Evolutionary conservation across 2,329 filamentous ascomycete genomes (phyloP).

Genomic region (Venturia carpophila): DNA sequence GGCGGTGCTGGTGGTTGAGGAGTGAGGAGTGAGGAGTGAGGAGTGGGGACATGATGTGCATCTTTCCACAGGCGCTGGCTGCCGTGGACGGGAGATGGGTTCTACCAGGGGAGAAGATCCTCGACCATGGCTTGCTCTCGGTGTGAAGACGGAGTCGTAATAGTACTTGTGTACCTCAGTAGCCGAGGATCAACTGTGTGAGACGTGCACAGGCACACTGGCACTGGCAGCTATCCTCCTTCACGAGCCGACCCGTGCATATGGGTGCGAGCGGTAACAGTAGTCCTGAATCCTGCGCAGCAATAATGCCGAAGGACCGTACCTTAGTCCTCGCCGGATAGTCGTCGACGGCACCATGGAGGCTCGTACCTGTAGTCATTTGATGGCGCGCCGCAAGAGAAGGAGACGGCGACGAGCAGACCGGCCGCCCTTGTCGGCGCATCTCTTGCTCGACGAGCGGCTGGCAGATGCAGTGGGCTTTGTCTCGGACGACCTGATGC

Average conservation of each 20-base stretch:
- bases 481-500: conserved; percentile 77
- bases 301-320: background rate
- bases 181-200: background rate
- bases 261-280: background rate
- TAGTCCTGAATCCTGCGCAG: background rate
- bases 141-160: no score
- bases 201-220: background rate
- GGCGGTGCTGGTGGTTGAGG: no score
- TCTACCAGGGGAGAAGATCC: no score
- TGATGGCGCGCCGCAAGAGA: conserved; percentile 24
- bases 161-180: no score
- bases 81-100: no score
- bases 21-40: no score
- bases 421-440: conserved; percentile 68
- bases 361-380: conserved; percentile 6
- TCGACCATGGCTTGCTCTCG: no score
- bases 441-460: conserved; percentile 76
- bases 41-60: no score
- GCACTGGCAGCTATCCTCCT: background rate
- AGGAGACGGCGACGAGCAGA: conserved; percentile 45
- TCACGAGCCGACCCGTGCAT: conserved; percentile 7
- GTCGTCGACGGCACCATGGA: conserved; percentile 12
- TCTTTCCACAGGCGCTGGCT: no score
- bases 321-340: background rate
- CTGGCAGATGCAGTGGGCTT: conserved; percentile 79